These are phyloP conservation scores for Gossypium bickii DNA, from an alignment of 345 rosid genomes.

Conservation along the genomic window DNA sequence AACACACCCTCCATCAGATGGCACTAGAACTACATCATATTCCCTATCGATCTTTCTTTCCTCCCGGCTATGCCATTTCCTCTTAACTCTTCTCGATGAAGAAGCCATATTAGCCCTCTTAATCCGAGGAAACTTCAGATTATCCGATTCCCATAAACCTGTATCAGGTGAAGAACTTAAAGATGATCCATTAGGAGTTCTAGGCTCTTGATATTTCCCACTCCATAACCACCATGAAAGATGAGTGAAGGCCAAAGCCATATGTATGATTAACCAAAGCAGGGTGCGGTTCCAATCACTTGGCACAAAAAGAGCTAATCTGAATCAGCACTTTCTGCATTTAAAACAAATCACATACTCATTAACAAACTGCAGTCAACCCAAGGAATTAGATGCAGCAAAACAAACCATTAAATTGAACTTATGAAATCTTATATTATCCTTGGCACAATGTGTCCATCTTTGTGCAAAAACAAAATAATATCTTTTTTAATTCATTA, in stretches of 20 bases:
- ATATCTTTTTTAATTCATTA: not conserved
- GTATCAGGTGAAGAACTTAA: slow-evolving; percentile 37
- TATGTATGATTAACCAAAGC: slow-evolving; percentile 18
- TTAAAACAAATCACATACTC: not conserved
- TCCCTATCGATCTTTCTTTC: slow-evolving; percentile 65
- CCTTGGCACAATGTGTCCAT: not conserved
- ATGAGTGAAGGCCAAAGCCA: slow-evolving; percentile 59
- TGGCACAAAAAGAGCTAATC: not conserved
- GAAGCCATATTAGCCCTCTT: slow-evolving; percentile 34
- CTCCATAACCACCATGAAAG: slow-evolving; percentile 69
- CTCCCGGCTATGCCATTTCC: slow-evolving; percentile 67
- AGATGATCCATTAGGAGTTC: slow-evolving; percentile 38
- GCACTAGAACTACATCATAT: slow-evolving; percentile 68
- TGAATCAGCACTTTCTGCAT: slow-evolving; percentile 9
- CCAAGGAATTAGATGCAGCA: slow-evolving; percentile 9
- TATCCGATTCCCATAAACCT: slow-evolving; percentile 46
- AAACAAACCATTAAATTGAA: not conserved
- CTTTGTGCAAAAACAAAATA: not conserved
- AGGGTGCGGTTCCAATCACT: not conserved
- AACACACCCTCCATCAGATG: slow-evolving; percentile 71
- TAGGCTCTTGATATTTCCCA: slow-evolving; percentile 52
- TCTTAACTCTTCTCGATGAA: slow-evolving; percentile 49
- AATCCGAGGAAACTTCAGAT: slow-evolving; percentile 55
- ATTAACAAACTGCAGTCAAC: not conserved
- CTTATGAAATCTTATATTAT: slow-evolving; percentile 4